Percentiles rank a stretch among this genome's conserved stretches.
phyloP scores from a whole-genome alignment of 2,329 filamentous ascomycete genomes.

The Dryadomyces quercus-mongolicae region DNA sequence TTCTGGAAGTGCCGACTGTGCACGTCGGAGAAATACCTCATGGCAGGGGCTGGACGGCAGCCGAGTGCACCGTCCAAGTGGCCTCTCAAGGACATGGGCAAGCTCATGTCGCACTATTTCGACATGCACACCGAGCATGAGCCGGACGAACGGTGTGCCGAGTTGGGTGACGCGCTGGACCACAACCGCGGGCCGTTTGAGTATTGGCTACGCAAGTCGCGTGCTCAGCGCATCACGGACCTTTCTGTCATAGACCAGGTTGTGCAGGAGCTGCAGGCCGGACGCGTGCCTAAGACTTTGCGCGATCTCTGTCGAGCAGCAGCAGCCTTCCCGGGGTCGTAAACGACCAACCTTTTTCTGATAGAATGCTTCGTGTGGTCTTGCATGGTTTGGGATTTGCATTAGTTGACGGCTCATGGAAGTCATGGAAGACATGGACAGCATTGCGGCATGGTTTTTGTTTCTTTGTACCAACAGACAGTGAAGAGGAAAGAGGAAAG shows the following conservation, averaged over 20 bases:
- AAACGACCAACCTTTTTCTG: not conserved
- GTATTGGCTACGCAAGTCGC: constrained; percentile 33
- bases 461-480: too few species aligned
- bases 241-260: constrained; percentile 22
- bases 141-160: constrained; percentile 26
- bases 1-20: constrained; percentile 35
- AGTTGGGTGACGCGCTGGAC: constrained; percentile 29
- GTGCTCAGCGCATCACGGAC: constrained; percentile 23
- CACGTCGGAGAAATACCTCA: constrained; percentile 27
- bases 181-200: constrained; percentile 32
- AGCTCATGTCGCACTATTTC: constrained; percentile 34
- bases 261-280: constrained; percentile 22
- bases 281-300: constrained; percentile 21
- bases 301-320: constrained; percentile 17
- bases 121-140: constrained; percentile 33
- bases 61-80: constrained; percentile 32
- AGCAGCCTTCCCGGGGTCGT: constrained; percentile 13
- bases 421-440: too few species aligned
- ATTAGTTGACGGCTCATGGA: not conserved
- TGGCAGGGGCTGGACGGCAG: constrained; percentile 26
- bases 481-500: too few species aligned
- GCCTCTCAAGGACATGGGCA: constrained; percentile 32
- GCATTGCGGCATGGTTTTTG: too few species aligned
- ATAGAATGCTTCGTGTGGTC: too few species aligned
- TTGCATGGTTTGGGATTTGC: not conserved